phyloP scores from a whole-genome alignment of 306 rosid genomes.

The Dalbergia cultrata region DNA sequence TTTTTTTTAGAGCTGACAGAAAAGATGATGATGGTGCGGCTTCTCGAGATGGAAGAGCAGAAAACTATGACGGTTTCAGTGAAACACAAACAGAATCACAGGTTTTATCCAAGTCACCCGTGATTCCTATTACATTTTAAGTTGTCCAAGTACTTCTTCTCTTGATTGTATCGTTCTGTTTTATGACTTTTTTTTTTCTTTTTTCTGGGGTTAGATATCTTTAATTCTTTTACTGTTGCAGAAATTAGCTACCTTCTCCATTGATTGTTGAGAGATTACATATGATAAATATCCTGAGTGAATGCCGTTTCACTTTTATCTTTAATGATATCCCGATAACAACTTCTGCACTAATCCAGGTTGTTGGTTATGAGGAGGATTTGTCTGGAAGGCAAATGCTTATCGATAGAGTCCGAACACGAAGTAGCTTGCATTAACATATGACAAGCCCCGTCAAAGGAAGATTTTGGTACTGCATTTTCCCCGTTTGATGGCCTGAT shows the following conservation, averaged over 20 bases:
- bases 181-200: neutral
- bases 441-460: slow-evolving; percentile 19
- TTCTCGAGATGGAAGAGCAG: slow-evolving; percentile 55
- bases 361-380: slow-evolving; percentile 89
- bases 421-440: slow-evolving; percentile 67
- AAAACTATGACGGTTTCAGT: slow-evolving; percentile 74
- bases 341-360: slow-evolving; percentile 57
- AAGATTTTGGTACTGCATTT: slow-evolving; percentile 12
- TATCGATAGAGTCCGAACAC: slow-evolving; percentile 79
- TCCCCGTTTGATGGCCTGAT: slow-evolving; percentile 26
- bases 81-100: slow-evolving; percentile 97
- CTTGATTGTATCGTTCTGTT: neutral
- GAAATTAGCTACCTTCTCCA: slow-evolving; percentile 9
- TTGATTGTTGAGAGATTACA: slow-evolving; percentile 22
- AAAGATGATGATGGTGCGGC: slow-evolving; percentile 59
- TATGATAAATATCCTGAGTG: slow-evolving; percentile 21
- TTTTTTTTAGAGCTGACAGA: slow-evolving; percentile 52
- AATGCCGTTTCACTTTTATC: slow-evolving; percentile 29
- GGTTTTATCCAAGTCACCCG: slow-evolving; percentile 58
- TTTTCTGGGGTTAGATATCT: slow-evolving; percentile 21
- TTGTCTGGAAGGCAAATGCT: slow-evolving; percentile 96
- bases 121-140: slow-evolving; percentile 32
- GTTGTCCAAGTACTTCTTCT: neutral
- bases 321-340: slow-evolving; percentile 32
- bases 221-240: slow-evolving; percentile 14